These are phyloP conservation scores for Silybum marianum DNA, from an alignment of 129 eudicot species.

Conservation along the genomic window DNA sequence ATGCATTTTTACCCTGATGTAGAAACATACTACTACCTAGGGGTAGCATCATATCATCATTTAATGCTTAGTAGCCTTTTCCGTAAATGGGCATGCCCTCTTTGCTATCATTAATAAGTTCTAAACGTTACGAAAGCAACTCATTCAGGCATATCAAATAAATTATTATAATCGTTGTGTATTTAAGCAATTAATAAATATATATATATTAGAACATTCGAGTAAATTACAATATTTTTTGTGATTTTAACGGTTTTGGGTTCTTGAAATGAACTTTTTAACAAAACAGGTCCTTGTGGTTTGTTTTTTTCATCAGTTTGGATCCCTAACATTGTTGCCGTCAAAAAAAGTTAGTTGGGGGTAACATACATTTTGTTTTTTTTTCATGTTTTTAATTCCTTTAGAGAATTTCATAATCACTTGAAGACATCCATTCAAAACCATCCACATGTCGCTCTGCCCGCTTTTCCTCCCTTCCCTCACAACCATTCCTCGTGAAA, in stretches of 20 bases:
- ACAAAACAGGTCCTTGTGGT: not conserved
- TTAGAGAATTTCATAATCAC: not conserved
- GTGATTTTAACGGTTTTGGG: not conserved
- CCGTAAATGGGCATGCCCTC: not conserved
- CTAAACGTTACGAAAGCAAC: not conserved
- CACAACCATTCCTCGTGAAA: not conserved
- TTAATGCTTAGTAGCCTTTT: not conserved
- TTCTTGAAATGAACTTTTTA: not conserved
- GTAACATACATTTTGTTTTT: not conserved
- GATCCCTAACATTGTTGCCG: not conserved
- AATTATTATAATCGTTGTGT: not conserved
- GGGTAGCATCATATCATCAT: not conserved
- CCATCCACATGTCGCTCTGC: not conserved
- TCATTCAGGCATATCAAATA: not conserved
- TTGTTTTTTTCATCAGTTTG: not conserved
- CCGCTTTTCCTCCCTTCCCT: not conserved
- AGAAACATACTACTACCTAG: not conserved
- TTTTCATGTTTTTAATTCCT: not conserved
- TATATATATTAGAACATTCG: not conserved
- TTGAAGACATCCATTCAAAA: not conserved
- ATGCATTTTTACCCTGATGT: slow-evolving; percentile 8
- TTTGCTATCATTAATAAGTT: not conserved
- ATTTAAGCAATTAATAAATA: not conserved
- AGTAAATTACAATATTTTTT: not conserved
- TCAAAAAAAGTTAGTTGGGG: not conserved